Percentiles rank a stretch among this genome's conserved stretches.
phyloP scores from a whole-genome alignment of 257 asterid species.

The Penstemon eatonii region DNA sequence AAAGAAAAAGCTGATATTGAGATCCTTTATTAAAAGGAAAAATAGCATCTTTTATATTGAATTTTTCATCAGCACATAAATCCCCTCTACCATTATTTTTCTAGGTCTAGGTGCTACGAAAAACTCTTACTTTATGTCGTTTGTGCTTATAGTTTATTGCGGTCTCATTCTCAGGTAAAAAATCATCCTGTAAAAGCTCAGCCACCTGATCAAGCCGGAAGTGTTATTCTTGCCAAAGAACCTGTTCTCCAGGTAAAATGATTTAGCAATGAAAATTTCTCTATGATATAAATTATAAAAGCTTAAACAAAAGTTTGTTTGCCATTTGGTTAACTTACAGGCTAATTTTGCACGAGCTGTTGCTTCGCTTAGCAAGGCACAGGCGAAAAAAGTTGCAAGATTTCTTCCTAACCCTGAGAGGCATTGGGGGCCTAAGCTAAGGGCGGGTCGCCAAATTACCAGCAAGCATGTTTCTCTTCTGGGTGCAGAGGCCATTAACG shows the following conservation, averaged over 20 bases:
- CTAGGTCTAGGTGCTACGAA: not conserved
- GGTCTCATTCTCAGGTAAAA: conserved; percentile 56
- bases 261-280: not conserved
- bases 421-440: conserved; percentile 99
- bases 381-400: conserved; percentile 90
- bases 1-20: not conserved
- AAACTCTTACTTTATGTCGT: not conserved
- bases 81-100: not conserved
- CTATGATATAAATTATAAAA: not conserved
- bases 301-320: not conserved
- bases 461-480: conserved; percentile 84
- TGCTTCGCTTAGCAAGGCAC: conserved; percentile 92
- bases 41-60: no score
- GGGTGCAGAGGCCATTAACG: conserved; percentile 70
- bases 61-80: not conserved
- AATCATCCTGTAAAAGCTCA: conserved; percentile 92
- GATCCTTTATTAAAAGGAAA: not conserved
- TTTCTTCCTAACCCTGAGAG: conserved; percentile 93
- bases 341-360: conserved; percentile 92
- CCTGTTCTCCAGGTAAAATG: conserved; percentile 73
- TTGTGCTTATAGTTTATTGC: conserved; percentile 2
- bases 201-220: conserved; percentile 80
- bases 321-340: conserved; percentile 36
- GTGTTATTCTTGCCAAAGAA: conserved; percentile 78
- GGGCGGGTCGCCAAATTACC: conserved; percentile 88